Evolutionary conservation across 345 rosid genomes (phyloP).

Genomic region (Acer saccharum): DNA sequence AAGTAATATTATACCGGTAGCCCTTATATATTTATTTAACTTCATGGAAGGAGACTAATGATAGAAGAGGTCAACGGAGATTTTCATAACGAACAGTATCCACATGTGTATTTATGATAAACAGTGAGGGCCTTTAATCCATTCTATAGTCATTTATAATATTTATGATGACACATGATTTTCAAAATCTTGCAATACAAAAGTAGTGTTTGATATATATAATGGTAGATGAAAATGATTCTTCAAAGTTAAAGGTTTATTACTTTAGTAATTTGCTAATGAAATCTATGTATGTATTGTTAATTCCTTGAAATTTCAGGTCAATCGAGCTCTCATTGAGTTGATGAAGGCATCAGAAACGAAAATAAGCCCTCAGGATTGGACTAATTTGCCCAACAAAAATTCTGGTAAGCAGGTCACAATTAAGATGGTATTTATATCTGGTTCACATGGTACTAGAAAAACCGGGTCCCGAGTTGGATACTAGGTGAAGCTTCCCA

Average conservation of each 20-base stretch:
- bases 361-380: constrained; percentile 56
- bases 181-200: neutral
- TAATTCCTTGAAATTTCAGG: constrained; percentile 49
- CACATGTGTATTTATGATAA: neutral
- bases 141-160: neutral
- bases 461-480: neutral
- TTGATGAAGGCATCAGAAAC: constrained; percentile 64
- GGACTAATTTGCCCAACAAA: constrained; percentile 66
- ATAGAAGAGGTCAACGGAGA: neutral
- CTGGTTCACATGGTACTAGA: neutral
- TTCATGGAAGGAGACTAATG: neutral
- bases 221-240: neutral
- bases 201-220: neutral
- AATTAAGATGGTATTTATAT: neutral
- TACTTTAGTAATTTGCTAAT: neutral
- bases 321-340: constrained; percentile 79
- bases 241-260: neutral
- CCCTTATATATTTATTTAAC: neutral
- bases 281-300: neutral
- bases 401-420: constrained; percentile 44
- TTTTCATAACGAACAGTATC: neutral
- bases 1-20: too few species aligned
- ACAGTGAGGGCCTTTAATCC: neutral
- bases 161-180: neutral
- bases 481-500: neutral